Conservation (phyloP, 768 basidiomycete genomes). For the Hydnomerulius pinastri region DNA sequence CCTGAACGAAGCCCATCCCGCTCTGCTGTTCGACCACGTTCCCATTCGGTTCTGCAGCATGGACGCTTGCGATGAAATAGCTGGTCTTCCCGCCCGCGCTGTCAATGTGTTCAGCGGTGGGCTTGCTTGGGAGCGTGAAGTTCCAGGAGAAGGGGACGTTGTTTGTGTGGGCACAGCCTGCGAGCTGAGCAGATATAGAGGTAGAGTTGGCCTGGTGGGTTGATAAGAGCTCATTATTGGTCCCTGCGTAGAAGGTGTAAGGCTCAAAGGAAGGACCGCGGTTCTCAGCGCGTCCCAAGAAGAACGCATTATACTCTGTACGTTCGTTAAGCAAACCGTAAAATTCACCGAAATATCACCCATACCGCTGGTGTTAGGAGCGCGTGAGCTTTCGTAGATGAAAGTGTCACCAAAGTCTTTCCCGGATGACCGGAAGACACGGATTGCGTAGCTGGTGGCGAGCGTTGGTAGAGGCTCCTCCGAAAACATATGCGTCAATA, state of each 20-base stretch:
- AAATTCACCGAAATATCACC: background rate
- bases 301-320: slow-evolving; percentile 8
- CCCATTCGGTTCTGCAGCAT: background rate
- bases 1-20: slow-evolving; percentile 4
- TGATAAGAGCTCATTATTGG: slow-evolving; percentile 8
- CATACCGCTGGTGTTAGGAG: slow-evolving; percentile 11
- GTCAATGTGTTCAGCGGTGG: slow-evolving; percentile 2
- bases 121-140: background rate
- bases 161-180: slow-evolving; percentile 5
- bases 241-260: slow-evolving; percentile 12
- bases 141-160: slow-evolving; percentile 9
- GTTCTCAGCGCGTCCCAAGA: slow-evolving; percentile 13
- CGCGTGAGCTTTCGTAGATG: slow-evolving; percentile 8
- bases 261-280: slow-evolving; percentile 5
- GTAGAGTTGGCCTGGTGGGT: background rate
- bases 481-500: slow-evolving; percentile 18
- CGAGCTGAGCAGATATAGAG: slow-evolving; percentile 7
- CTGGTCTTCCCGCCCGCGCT: slow-evolving; percentile 10
- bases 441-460: slow-evolving; percentile 8
- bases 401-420: slow-evolving; percentile 1
- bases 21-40: background rate
- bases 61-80: background rate
- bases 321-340: background rate
- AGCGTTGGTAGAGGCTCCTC: slow-evolving; percentile 8
- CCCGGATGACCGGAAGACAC: slow-evolving; percentile 2